Evolutionary conservation across 495 filamentous ascomycete species (phyloP), one percentile per base, ranked within the genome.

Genomic region (Aspergillus conjunctus): DNA sequence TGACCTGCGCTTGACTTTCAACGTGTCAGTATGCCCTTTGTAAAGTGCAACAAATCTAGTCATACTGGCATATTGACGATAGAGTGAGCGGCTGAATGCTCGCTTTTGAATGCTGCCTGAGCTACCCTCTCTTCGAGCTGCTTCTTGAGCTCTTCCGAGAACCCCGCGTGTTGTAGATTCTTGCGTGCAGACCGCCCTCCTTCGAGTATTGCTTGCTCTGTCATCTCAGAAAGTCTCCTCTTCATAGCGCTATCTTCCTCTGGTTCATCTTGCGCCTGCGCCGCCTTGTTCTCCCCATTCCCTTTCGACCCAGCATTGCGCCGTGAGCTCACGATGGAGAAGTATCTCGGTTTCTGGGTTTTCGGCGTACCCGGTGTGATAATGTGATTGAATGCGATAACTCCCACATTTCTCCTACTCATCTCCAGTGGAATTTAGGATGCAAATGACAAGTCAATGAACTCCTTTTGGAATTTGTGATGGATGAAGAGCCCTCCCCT

Each of bases 91-190:
- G 79, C 72, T 14, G 88, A 77, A 77, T 96, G 69, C 31, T 93
- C 83, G 51, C 79, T 85, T 57, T 78, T 81, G 71, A 97, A 95
- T 26, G 86, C 79, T 21, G 87, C 83, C 43, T 80, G 82, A 56
- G 86, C 83, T 5, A 98, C 81, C 65, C 88, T 87, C 63, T 88
- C 87, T 54, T 93, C 85, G 5, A 98, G 79, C 58, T 84, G 73
- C 61, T 76, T 75, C 68, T 91, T 95, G 60, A 98, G 76, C 59
- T 96, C 92, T 17, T 92, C 89, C 55, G 87, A 88, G 77, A 98
- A 96, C 31, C 90, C 91, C 49, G 90, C 91, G 56, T 95, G 88
- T 66, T 89, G 80, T 14, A 97, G 80, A n/a, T 88, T 90, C 66
- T 87, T 88, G 46, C 77, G 81, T 39, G 90, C 88, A 44, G 87